These are phyloP conservation scores for Neonectria punicea DNA, from an alignment of 2,329 filamentous ascomycete genomes.

Conservation along the genomic window DNA sequence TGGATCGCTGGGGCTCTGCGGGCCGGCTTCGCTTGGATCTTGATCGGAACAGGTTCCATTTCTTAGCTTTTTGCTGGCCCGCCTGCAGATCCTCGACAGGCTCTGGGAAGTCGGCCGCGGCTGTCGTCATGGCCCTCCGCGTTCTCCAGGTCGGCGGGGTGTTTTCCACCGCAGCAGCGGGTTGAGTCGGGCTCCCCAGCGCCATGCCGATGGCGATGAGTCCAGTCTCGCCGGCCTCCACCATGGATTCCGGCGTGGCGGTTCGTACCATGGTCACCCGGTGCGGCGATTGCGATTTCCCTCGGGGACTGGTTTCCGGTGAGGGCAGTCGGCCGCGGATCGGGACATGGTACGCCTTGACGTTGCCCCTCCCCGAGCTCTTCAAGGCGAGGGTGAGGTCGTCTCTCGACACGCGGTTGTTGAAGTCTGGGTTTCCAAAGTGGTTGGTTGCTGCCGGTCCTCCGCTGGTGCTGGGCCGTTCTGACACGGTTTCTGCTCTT, in stretches of 20 bases:
- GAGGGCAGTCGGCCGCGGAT: conserved; percentile 56
- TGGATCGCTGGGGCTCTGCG: conserved; percentile 35
- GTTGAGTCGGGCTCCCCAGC: conserved; percentile 73
- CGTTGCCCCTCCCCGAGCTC: conserved; percentile 45
- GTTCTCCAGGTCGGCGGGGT: conserved; percentile 44
- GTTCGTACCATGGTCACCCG: conserved; percentile 50
- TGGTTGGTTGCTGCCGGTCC: conserved; percentile 32
- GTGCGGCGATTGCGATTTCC: conserved; percentile 40
- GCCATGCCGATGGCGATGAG: conserved; percentile 76
- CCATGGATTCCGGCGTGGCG: conserved; percentile 56
- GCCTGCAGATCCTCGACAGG: conserved; percentile 32
- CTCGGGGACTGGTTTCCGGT: conserved; percentile 54
- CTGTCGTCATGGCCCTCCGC: conserved; percentile 41
- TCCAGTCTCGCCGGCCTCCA: conserved; percentile 44
- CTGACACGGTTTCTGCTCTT: conserved; percentile 40
- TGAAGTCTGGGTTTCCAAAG: conserved; percentile 32
- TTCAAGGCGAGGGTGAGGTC: conserved; percentile 49
- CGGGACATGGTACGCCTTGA: conserved; percentile 54
- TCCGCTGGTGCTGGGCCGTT: conserved; percentile 39
- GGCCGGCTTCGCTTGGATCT: conserved; percentile 48
- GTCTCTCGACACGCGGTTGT: conserved; percentile 59
- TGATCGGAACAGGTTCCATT: conserved; percentile 68
- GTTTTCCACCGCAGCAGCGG: conserved; percentile 38
- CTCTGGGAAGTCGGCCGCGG: conserved; percentile 30
- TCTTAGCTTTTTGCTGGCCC: conserved; percentile 61